phyloP scores from a whole-genome alignment of 129 eudicot species.

The Flaveria sonorensis region DNA sequence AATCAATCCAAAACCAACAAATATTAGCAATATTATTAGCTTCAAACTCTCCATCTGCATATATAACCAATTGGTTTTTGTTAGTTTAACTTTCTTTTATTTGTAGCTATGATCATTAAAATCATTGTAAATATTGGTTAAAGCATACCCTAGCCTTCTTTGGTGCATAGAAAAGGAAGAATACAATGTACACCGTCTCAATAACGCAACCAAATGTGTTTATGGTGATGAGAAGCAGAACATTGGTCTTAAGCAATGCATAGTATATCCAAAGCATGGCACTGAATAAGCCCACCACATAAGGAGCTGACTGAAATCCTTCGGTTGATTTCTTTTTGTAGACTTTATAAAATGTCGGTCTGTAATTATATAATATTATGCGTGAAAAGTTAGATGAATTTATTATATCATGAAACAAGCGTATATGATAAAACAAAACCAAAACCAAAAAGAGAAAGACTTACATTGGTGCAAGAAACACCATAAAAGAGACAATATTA shows the following conservation, averaged over 20 bases:
- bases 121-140: neutral
- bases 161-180: conserved; percentile 68
- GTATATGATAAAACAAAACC: neutral
- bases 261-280: conserved; percentile 74
- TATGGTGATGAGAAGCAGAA: conserved; percentile 63
- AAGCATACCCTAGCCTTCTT: conserved; percentile 45
- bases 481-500: conserved; percentile 58
- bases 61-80: neutral
- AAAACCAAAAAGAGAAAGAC: conserved; percentile 9
- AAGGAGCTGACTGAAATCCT: conserved; percentile 71
- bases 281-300: conserved; percentile 70
- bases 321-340: conserved; percentile 75
- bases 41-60: conserved; percentile 50
- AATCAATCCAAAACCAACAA: conserved; percentile 54
- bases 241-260: conserved; percentile 57
- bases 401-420: neutral
- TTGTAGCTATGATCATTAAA: neutral
- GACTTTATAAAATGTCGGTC: conserved; percentile 65
- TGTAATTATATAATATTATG: conserved; percentile 23
- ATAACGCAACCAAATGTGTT: conserved; percentile 60
- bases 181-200: conserved; percentile 52
- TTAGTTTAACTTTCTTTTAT: neutral
- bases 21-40: conserved; percentile 35
- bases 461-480: conserved; percentile 73
- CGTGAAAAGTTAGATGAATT: neutral